A percentile compares a stretch with the other conserved stretches of the same genome.
Evolutionary conservation across 257 asterid species (phyloP).

Genomic region (Verbascum thapsus): DNA sequence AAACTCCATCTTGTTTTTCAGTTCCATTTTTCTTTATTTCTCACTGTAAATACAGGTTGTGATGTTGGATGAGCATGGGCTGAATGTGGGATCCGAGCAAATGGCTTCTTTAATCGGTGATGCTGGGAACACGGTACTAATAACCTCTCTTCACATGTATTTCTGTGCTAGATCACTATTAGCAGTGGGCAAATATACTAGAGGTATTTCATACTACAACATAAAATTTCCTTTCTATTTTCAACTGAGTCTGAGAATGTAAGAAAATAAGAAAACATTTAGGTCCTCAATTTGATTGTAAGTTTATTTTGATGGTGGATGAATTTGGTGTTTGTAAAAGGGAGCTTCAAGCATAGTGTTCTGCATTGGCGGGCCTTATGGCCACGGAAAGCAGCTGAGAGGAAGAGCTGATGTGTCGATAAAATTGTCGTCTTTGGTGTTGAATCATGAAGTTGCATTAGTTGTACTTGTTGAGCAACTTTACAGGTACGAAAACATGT

Average conservation of each 20-base stretch:
- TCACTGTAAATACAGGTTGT: slow-evolving; percentile 58
- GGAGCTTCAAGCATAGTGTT: slow-evolving; percentile 72
- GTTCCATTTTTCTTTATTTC: slow-evolving; percentile 16
- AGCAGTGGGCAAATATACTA: background rate
- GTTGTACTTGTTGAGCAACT: slow-evolving; percentile 82
- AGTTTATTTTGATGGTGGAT: slow-evolving; percentile 4
- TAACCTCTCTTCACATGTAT: slow-evolving; percentile 12
- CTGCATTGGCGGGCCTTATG: slow-evolving; percentile 92
- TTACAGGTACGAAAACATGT: slow-evolving; percentile 52
- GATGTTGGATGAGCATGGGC: slow-evolving; percentile 76
- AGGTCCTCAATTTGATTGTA: background rate
- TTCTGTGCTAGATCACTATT: background rate
- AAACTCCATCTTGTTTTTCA: slow-evolving; percentile 1
- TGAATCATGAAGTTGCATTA: slow-evolving; percentile 85
- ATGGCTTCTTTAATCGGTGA: slow-evolving; percentile 80
- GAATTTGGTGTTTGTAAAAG: slow-evolving; percentile 34
- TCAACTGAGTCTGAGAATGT: too few species aligned
- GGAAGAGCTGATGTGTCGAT: slow-evolving; percentile 68
- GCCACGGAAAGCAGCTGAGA: slow-evolving; percentile 71
- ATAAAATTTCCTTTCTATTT: background rate
- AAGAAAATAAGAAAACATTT: too few species aligned
- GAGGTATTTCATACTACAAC: background rate
- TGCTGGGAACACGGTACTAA: slow-evolving; percentile 62
- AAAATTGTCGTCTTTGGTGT: slow-evolving; percentile 71
- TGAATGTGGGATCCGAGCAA: slow-evolving; percentile 59